Evolutionary conservation across 805 yeast genomes (phyloP), one percentile per base, ranked within the genome.

Genomic region (Saturnispora besseyi): DNA sequence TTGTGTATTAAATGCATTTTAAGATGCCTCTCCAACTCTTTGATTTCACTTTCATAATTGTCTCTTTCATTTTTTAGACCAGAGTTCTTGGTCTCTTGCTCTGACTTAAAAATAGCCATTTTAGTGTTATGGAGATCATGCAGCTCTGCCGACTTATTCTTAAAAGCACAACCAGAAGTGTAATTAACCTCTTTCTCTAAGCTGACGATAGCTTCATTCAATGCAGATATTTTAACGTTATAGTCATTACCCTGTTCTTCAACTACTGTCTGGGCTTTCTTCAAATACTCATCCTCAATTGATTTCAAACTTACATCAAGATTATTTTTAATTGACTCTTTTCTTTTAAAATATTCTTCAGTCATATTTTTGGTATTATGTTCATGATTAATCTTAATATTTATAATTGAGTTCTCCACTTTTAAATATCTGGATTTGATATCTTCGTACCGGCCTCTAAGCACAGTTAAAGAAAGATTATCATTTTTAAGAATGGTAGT

Each of bases 201-300:
- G 3, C 11, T 71, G 53, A 31, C 57, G 45, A 38, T 53, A 29
- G 33, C 68, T 44, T 24, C 51, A 5, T 31, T 38, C 30, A 54
- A 41, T 3, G 32, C 13, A 13, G 54, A 57, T 49, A 69, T 70
- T 42, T 64, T 58, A 8, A 55, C 50, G 41, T 70, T 64, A 29
- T 63, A 60, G 37, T 63, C 58, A 18, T 57, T 57, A 5, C 67
- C 65, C 47, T 70, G 72, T 13, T 59, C 59, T 6, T 64, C 57
- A 32, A 74, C 65, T 5, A 73, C 52, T 1, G 57, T 49, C 38
- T 76, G 76, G 1, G 78, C 67, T 56, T 56, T 53, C 1, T 37
- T 13, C 18, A 58, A 57, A 42, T 54, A 58, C 8, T 50, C 43
- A 3, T 45, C 42, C 31, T 59, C 56, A 29, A 62, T 34, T 10